Conservation (phyloP, 2,329 filamentous ascomycete species). For the Diplodia corticola region DNA sequence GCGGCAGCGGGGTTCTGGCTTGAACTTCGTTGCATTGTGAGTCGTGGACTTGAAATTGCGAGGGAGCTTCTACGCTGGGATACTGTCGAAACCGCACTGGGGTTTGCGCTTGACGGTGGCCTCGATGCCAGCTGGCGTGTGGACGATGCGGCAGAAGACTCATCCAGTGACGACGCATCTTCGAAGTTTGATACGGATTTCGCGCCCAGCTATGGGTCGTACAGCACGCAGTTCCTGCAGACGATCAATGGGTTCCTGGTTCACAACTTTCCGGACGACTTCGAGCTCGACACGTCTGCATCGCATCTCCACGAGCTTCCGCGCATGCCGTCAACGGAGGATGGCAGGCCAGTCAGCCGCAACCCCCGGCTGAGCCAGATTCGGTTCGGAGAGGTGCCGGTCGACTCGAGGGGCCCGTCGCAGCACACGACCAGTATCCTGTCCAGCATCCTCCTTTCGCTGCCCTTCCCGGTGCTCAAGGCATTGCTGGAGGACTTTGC, state of each 20-base stretch:
- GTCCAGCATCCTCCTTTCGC: slow-evolving; percentile 67
- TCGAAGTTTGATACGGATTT: slow-evolving; percentile 20
- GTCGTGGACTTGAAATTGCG: slow-evolving; percentile 62
- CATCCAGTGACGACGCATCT: slow-evolving; percentile 32
- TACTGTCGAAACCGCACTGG: slow-evolving; percentile 61
- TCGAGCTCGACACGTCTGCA: slow-evolving; percentile 57
- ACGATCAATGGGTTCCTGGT: slow-evolving; percentile 61
- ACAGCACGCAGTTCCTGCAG: slow-evolving; percentile 56
- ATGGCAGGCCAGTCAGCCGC: slow-evolving; percentile 40
- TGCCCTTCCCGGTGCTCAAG: slow-evolving; percentile 68
- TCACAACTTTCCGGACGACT: slow-evolving; percentile 60
- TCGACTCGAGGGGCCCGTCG: slow-evolving; percentile 43
- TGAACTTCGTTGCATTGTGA: slow-evolving; percentile 55
- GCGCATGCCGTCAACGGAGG: slow-evolving; percentile 45
- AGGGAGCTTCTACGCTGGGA: slow-evolving; percentile 61
- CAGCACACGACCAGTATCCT: slow-evolving; percentile 51
- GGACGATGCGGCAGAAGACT: slow-evolving; percentile 30
- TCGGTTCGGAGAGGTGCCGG: slow-evolving; percentile 67
- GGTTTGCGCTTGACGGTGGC: slow-evolving; percentile 57
- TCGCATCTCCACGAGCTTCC: slow-evolving; percentile 51
- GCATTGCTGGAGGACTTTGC: slow-evolving; percentile 63
- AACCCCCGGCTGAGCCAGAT: slow-evolving; percentile 63
- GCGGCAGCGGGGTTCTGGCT: slow-evolving; percentile 63
- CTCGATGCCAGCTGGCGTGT: slow-evolving; percentile 39
- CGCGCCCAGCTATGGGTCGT: slow-evolving; percentile 52